phyloP scores from a whole-genome alignment of 1,284 basidiomycete species.

The Naganishia cerealis region DNA sequence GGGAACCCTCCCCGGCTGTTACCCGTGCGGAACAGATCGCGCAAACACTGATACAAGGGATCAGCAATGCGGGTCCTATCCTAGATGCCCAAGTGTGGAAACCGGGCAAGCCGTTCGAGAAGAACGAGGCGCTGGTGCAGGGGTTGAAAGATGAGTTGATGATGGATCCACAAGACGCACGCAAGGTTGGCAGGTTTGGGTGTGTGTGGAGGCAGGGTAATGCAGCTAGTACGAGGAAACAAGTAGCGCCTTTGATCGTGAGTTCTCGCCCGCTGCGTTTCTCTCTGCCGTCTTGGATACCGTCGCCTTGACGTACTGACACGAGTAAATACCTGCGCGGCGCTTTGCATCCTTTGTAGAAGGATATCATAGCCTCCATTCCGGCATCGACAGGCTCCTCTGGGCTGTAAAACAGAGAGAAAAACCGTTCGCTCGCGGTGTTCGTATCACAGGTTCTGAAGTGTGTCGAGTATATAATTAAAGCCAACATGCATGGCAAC shows the following conservation, averaged over 20 bases:
- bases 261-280: neutral
- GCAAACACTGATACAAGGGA: constrained; percentile 30
- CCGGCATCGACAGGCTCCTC: neutral
- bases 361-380: constrained; percentile 29
- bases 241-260: constrained; percentile 69
- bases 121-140: constrained; percentile 37
- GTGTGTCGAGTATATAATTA: too few relatives aligned
- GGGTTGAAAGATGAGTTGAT: constrained; percentile 33
- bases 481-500: too few relatives aligned
- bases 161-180: constrained; percentile 21
- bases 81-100: constrained; percentile 26
- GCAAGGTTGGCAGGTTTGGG: constrained; percentile 41
- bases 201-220: constrained; percentile 76
- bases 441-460: too few relatives aligned
- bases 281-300: too few relatives aligned
- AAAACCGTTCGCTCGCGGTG: too few relatives aligned
- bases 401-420: neutral
- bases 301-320: neutral
- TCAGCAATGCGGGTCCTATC: constrained; percentile 10
- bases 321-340: neutral
- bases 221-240: constrained; percentile 71
- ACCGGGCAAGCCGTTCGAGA: constrained; percentile 14
- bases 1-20: neutral
- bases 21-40: constrained; percentile 33
- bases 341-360: neutral